Base-by-base conservation (phyloP, 2,329 filamentous ascomycete species). In the Colletotrichum camelliae region DNA sequence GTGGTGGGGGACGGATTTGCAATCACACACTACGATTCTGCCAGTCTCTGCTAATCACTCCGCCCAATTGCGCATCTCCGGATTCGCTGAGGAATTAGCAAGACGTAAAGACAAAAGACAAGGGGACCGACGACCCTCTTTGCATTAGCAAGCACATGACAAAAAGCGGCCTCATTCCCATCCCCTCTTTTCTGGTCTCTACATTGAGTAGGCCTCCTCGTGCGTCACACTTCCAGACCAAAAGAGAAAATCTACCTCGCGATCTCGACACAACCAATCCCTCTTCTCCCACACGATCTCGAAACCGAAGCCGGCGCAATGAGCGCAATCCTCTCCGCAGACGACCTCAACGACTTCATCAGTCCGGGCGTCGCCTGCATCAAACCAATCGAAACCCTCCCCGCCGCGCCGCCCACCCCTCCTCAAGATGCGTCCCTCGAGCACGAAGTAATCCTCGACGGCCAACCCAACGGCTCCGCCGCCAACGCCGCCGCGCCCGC, bases 301-400 rank as follows among this genome's bases (percentile, higher is more conserved):
- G 33, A 64, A 64, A 48, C 60, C 29, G 24, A 27, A 60, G 55
- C 33, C 57, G 29, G n/a, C 67, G 88, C 84, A 77, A 99, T 99
- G 97, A 98, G 96, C 83, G 97, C 97, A 77, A 99, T 99, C 81
- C 94, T 99, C 81, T 98, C 96, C 72, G 94, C 94, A 81, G 96
- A 99, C 88, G 96, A 98, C 84, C 90, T 99, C 77, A 99, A 99
- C 89, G 97, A 99, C 89, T 99, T 99, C 87, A 99, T 99, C 83
- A 97, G 95, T 73, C 97, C 97, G 16, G 96, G 96, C 77, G 96
- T 99, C 82, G 97, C 97, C 77, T 99, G 97, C 87, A 98, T 99
- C 85, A 98, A 99, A 83, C 97, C 97, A 33, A 91, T 99, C 83
- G 97, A 99, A 85, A 97, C 95, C 3, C 91, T 99, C 16, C 96